Percentiles rank a stretch among this genome's conserved stretches.
Conservation (phyloP, 306 rosid species). For the Medicago arabica region DNA sequence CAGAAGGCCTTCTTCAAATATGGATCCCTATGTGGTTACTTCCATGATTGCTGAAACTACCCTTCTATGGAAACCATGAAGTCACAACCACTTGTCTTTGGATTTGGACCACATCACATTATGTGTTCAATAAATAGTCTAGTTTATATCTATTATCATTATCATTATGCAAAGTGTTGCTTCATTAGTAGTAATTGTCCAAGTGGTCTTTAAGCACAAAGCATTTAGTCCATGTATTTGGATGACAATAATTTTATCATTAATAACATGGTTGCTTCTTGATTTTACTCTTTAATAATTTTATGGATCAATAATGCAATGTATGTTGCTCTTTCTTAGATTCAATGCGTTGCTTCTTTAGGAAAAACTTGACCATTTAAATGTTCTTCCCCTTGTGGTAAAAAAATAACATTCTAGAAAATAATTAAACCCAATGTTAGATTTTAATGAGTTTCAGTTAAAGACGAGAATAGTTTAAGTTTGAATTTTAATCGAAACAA, state of each 20-base stretch:
- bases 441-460: no score
- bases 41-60: conserved; percentile 79
- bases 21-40: conserved; percentile 82
- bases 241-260: conserved; percentile 13
- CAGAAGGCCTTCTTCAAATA: conserved; percentile 81
- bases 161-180: conserved; percentile 10
- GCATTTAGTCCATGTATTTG: conserved; percentile 29
- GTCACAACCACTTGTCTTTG: neutral
- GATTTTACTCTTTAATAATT: neutral
- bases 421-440: no score
- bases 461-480: no score
- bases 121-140: conserved; percentile 8
- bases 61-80: conserved; percentile 65
- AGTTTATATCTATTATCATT: neutral
- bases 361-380: neutral
- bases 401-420: neutral
- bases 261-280: conserved; percentile 28
- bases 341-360: neutral
- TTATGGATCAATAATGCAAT: neutral
- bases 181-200: conserved; percentile 7
- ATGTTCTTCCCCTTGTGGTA: neutral
- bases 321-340: neutral
- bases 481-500: no score
- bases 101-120: neutral
- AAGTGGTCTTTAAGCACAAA: conserved; percentile 12